Evolutionary conservation across 208 protist genomes (phyloP).

Genomic region (Trypanosoma lewisi): DNA sequence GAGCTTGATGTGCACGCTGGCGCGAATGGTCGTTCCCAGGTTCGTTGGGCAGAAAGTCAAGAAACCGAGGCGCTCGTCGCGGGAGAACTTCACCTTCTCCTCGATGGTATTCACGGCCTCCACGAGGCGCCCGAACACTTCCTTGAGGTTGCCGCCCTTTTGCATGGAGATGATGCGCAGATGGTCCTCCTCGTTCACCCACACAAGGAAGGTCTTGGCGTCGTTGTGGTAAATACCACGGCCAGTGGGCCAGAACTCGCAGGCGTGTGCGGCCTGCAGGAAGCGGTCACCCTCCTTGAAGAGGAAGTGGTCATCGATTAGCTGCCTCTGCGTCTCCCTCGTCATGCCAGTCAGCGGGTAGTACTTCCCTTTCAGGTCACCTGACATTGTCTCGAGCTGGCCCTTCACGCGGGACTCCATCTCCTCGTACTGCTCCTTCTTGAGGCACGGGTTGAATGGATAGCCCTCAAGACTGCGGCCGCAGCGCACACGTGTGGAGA

Average conservation of each 20-base stretch:
- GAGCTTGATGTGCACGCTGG: slow-evolving; percentile 58
- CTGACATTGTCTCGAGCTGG: slow-evolving; percentile 37
- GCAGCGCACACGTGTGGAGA: slow-evolving; percentile 56
- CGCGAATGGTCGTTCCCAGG: slow-evolving; percentile 55
- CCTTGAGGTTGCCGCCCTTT: slow-evolving; percentile 57
- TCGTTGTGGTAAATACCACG: slow-evolving; percentile 78
- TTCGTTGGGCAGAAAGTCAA: slow-evolving; percentile 63
- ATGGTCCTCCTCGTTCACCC: slow-evolving; percentile 78
- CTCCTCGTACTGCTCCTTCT: slow-evolving; percentile 42
- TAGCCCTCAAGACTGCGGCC: slow-evolving; percentile 47
- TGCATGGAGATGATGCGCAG: slow-evolving; percentile 71
- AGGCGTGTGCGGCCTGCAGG: slow-evolving; percentile 50
- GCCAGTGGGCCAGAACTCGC: slow-evolving; percentile 58
- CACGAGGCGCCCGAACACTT: slow-evolving; percentile 54
- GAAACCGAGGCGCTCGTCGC: slow-evolving; percentile 48
- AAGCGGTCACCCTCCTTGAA: slow-evolving; percentile 75
- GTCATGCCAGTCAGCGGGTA: slow-evolving; percentile 60
- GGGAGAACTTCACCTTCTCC: slow-evolving; percentile 49
- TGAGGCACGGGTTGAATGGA: slow-evolving; percentile 51
- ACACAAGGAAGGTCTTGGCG: slow-evolving; percentile 62
- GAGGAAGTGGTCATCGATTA: slow-evolving; percentile 57
- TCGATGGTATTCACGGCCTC: slow-evolving; percentile 33
- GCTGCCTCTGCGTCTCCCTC: slow-evolving; percentile 53
- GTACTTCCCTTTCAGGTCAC: slow-evolving; percentile 51
- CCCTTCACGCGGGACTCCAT: slow-evolving; percentile 45